phyloP scores from a whole-genome alignment of 495 filamentous ascomycete genomes.

The Ascobolus immersus region DNA sequence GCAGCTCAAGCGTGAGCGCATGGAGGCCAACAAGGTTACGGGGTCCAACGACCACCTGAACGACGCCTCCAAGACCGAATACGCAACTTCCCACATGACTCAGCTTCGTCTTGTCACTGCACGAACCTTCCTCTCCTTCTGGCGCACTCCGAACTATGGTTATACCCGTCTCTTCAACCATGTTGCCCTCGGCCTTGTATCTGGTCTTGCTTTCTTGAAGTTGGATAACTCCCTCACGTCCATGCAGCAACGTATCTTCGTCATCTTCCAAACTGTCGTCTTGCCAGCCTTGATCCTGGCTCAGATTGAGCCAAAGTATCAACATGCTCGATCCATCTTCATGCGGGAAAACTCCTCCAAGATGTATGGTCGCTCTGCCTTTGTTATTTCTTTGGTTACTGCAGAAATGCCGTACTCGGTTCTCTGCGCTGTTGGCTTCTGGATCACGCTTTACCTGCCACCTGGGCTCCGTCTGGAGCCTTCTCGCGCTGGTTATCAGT shows the following conservation, averaged over 20 bases:
- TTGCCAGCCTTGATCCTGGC: slow-evolving; percentile 51
- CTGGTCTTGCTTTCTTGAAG: slow-evolving; percentile 44
- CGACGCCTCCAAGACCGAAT: slow-evolving; percentile 31
- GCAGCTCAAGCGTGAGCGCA: slow-evolving; percentile 35
- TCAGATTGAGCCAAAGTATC: slow-evolving; percentile 54
- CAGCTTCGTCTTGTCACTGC: slow-evolving; percentile 41
- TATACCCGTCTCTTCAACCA: slow-evolving; percentile 61
- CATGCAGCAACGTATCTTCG: slow-evolving; percentile 56
- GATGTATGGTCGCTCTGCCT: slow-evolving; percentile 50
- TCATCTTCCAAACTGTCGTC: slow-evolving; percentile 60
- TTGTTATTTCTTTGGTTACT: slow-evolving; percentile 41
- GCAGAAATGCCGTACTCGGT: slow-evolving; percentile 56
- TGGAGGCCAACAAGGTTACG: slow-evolving; percentile 20
- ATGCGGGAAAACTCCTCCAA: slow-evolving; percentile 57
- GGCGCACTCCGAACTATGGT: slow-evolving; percentile 49
- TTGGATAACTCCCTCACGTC: slow-evolving; percentile 40
- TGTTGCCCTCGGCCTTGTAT: slow-evolving; percentile 42
- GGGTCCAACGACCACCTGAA: slow-evolving; percentile 13
- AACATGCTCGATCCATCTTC: slow-evolving; percentile 45
- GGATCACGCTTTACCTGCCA: slow-evolving; percentile 50
- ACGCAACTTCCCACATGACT: slow-evolving; percentile 45
- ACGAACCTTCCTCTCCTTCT: slow-evolving; percentile 41
- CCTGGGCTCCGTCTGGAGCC: slow-evolving; percentile 31
- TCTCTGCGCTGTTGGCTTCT: slow-evolving; percentile 48
- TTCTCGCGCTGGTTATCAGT: slow-evolving; percentile 49